Evolutionary conservation across 192 early-diverging fungal genomes (phyloP), one percentile per base, ranked within the genome.

Genomic region (Pilobolus umbonatus): DNA sequence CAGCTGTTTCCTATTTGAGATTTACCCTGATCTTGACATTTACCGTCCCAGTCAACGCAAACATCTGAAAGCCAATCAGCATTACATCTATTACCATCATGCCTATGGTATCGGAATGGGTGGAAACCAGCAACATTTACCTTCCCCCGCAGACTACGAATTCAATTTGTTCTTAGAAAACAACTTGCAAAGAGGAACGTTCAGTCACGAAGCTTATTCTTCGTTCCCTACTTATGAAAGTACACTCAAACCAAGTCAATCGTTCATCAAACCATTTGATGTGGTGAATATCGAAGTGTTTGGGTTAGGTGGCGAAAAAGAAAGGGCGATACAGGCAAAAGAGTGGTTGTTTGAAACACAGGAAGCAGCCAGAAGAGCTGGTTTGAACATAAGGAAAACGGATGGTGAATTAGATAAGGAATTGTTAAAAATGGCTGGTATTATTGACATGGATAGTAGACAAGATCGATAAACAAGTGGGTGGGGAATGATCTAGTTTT

Each of bases 321-420:
- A 74, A 15, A 65, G 66, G 38, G 62, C 60, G 15, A 48, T 57
- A 17, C 77, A 79, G 26, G 52, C 69, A 36, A 69, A 61, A 14
- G 80, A 77, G 3, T 78, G 75, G 77, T 45, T 64, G 15, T 82
- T 79, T 69, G 80, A 82, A 40, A 60, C 72, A 31, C 47, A 65
- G 2, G 77, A 79, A 26, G 77, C 75, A 3, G 60, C 64, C 14
- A 60, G 65, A 34, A 67, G 78, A 24, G 69, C 75, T 10, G 64
- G 69, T 1, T 56, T 80, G 8, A 69, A 76, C 40, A 46, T 76
- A 11, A 55, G 78, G 25, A 34, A 66, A 44, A 43, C 64, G 14
- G 70, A 68, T 19, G 69, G 64, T 11, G 57, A 62, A 15, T 62
- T 76, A 28, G 72, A 80, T 28, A 74, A 74, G 39, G 75, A 80